Evolutionary conservation across 1,139 yeast species (phyloP).

Genomic region (Protomyces pachydermus): DNA sequence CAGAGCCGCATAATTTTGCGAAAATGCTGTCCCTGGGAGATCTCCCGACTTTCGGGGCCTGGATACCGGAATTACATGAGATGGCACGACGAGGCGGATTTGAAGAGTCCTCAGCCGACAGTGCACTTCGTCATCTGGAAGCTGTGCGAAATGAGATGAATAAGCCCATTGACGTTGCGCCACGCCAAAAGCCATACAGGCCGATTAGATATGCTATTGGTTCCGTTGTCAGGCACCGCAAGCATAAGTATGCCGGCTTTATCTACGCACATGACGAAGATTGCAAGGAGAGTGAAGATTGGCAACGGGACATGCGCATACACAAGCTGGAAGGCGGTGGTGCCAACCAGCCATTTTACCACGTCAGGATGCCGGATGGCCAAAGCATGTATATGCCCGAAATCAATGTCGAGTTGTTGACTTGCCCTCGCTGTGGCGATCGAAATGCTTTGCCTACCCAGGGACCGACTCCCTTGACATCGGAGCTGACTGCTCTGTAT

Average conservation of each 20-base stretch:
- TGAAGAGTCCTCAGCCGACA: no score
- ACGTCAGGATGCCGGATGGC: conserved; percentile 3
- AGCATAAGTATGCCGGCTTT: background rate
- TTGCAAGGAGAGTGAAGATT: conserved; percentile 2
- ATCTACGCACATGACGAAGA: conserved; percentile 1
- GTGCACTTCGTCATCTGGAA: no score
- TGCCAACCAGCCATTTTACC: conserved; percentile 15
- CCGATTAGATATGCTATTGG: background rate
- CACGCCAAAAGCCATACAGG: background rate
- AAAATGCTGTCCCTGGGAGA: background rate
- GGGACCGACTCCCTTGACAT: background rate
- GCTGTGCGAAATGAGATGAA: no score
- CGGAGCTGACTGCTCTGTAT: no score
- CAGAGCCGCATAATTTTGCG: conserved; percentile 3
- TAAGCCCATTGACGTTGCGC: no score
- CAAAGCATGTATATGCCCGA: conserved; percentile 8
- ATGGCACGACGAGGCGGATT: background rate
- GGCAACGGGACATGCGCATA: conserved; percentile 9
- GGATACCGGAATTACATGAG: background rate
- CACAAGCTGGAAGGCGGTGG: conserved; percentile 1
- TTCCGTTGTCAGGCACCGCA: background rate
- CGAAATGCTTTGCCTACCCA: background rate
- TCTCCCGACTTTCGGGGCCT: background rate
- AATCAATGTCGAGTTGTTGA: background rate
- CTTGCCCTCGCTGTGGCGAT: background rate